phyloP scores from a whole-genome alignment of 768 basidiomycete genomes.

The Agaricus blazei region DNA sequence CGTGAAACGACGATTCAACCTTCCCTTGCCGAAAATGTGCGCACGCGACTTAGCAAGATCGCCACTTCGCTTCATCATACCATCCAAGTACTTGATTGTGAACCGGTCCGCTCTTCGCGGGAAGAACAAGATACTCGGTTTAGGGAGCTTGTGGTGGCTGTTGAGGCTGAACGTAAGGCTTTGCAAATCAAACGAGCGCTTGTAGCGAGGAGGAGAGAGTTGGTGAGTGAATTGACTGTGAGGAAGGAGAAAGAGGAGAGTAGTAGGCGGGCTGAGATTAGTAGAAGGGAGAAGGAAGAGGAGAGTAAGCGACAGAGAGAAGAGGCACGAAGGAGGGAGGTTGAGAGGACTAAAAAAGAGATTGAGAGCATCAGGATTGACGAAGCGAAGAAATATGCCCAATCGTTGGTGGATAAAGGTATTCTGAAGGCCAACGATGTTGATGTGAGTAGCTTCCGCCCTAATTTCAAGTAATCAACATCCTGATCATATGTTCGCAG shows the following conservation, averaged over 20 bases:
- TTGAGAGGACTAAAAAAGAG: conserved; percentile 63
- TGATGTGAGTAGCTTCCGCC: conserved; percentile 41
- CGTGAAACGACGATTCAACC: conserved; percentile 55
- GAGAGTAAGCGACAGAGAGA: conserved; percentile 57
- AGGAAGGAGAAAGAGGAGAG: conserved; percentile 89
- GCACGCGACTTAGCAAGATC: conserved; percentile 73
- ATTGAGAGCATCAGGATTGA: conserved; percentile 74
- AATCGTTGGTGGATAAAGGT: conserved; percentile 76
- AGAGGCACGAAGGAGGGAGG: conserved; percentile 57
- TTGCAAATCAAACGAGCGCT: conserved; percentile 72
- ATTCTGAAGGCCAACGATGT: conserved; percentile 60
- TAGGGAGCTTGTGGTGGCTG: conserved; percentile 52
- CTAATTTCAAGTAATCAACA: background rate
- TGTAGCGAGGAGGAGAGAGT: conserved; percentile 79
- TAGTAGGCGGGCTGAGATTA: conserved; percentile 66
- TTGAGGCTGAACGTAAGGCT: conserved; percentile 73
- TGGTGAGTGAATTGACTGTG: conserved; percentile 77
- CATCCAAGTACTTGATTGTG: conserved; percentile 48
- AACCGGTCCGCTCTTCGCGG: conserved; percentile 31
- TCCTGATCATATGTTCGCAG: conserved; percentile 28
- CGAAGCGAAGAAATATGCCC: conserved; percentile 86
- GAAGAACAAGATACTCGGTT: conserved; percentile 60
- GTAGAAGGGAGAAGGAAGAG: conserved; percentile 64
- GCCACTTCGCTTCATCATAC: conserved; percentile 71
- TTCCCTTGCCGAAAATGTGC: conserved; percentile 64